These are phyloP conservation scores for Diaporthe citri DNA, from an alignment of 2,329 filamentous ascomycete genomes.

Conservation along the genomic window DNA sequence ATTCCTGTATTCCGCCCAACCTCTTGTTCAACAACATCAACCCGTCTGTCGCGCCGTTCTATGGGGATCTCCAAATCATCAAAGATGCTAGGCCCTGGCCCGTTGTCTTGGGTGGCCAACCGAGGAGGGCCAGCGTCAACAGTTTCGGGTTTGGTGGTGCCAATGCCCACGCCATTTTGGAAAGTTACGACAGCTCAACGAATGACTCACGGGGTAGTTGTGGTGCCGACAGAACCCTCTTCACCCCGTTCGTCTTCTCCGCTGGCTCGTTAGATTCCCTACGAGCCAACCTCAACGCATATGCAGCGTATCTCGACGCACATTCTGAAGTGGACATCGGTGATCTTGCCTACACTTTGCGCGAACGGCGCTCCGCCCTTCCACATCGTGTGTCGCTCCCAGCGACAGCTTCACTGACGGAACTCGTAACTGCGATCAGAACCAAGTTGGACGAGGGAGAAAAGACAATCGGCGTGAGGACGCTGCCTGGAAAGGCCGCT, in stretches of 20 bases:
- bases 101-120: background rate
- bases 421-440: background rate
- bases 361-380: constrained; percentile 44
- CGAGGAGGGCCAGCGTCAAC: constrained; percentile 30
- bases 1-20: constrained; percentile 52
- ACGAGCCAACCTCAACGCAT: constrained; percentile 41
- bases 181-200: constrained; percentile 6
- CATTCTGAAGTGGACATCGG: constrained; percentile 34
- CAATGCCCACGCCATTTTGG: constrained; percentile 27
- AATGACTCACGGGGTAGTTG: background rate
- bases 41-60: constrained; percentile 48
- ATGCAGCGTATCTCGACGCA: constrained; percentile 42
- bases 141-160: constrained; percentile 42
- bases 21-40: constrained; percentile 51
- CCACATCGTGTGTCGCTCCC: constrained; percentile 45
- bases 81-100: constrained; percentile 15
- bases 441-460: background rate
- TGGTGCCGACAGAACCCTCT: constrained; percentile 13
- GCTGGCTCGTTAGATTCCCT: constrained; percentile 49
- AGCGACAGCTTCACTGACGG: constrained; percentile 4
- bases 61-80: constrained; percentile 42
- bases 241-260: constrained; percentile 47
- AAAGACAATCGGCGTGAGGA: background rate
- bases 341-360: constrained; percentile 46
- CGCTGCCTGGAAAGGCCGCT: background rate